Evolutionary conservation across 177 flowering plant species (phyloP), one percentile per base, ranked within the genome.

Genomic region (Vitis hybrid): DNA sequence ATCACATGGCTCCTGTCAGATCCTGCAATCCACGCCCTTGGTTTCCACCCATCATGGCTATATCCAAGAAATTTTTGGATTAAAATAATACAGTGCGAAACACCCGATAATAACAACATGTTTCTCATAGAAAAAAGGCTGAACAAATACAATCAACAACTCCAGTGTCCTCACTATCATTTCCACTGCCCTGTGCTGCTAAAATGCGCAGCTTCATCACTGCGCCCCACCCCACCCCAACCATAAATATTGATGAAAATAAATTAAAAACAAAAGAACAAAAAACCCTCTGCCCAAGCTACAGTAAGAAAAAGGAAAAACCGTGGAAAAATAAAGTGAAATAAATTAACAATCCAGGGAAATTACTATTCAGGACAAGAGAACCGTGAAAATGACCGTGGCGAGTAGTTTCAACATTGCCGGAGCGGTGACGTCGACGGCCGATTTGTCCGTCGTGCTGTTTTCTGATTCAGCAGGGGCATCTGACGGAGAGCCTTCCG

Each of bases 401-500:
- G 71, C 83, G 4, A 80, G 49, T 6, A 73, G 52, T 45, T 75
- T 71, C 51, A 80, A 34, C 75, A 78, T 62, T 15, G 83, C 76
- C 51, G 85, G 80, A 14, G 78, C 66, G 26, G 48, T 67, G 68
- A 65, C 71, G 70, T 58, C 72, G 66, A 45, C 80, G 15, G 71
- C 85, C 30, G 65, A 76, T 9, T 74, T 78, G 2, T 62, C 79
- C 32, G 86, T 8, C 2, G 65, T 73, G 60, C 78, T 75, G 57
- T 72, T 61, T 72, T 59, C 81, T 12, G 90, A 72, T n/a, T 73
- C 62, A 0, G 68, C 74, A 0, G 92, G 86, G 11, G 83, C 23
- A 2, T 70, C 82, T 0, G 83, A 72, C 12, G 88, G 87, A 9
- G 94, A 23, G 1, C 70, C 81, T 2, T 45, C 80, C 10, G 91